Conservation (phyloP, 202 grass and related monocot species). For the Panicum virgatum region DNA sequence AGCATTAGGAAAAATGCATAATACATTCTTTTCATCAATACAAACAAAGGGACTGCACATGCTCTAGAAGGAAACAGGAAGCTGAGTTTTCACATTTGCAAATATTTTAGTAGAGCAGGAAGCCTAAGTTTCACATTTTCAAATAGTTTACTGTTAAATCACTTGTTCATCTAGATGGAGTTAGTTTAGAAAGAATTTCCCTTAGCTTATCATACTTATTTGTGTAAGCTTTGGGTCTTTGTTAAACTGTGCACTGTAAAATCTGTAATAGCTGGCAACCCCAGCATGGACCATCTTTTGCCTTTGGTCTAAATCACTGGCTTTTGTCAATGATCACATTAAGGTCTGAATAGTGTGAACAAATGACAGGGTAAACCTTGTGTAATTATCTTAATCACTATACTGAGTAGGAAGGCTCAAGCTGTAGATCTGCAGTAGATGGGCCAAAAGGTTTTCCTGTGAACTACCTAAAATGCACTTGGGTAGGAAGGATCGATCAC, state of each 20-base stretch:
- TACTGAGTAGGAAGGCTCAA: not conserved
- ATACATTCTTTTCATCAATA: not conserved
- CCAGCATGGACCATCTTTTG: too few relatives aligned
- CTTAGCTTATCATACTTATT: too few relatives aligned
- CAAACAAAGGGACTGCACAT: not conserved
- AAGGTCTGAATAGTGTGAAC: not conserved
- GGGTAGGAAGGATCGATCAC: not conserved
- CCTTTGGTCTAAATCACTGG: not conserved
- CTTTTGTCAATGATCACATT: not conserved
- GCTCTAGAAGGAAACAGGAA: not conserved
- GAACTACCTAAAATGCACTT: not conserved
- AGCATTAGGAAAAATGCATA: not conserved
- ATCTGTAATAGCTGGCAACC: too few relatives aligned
- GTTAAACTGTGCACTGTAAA: too few relatives aligned
- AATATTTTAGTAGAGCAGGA: not conserved
- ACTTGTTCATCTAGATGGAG: too few relatives aligned
- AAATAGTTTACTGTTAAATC: too few relatives aligned
- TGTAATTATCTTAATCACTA: not conserved
- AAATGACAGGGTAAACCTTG: slow-evolving; percentile 15
- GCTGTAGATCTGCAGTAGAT: not conserved
- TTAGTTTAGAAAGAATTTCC: too few relatives aligned
- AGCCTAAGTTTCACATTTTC: too few relatives aligned
- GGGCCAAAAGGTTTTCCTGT: not conserved
- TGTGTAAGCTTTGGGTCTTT: too few relatives aligned
- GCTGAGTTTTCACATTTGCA: not conserved